Percentiles rank a stretch among this genome's conserved stretches.
phyloP scores from a whole-genome alignment of 1,139 yeast genomes.

The Candida sp. region DNA sequence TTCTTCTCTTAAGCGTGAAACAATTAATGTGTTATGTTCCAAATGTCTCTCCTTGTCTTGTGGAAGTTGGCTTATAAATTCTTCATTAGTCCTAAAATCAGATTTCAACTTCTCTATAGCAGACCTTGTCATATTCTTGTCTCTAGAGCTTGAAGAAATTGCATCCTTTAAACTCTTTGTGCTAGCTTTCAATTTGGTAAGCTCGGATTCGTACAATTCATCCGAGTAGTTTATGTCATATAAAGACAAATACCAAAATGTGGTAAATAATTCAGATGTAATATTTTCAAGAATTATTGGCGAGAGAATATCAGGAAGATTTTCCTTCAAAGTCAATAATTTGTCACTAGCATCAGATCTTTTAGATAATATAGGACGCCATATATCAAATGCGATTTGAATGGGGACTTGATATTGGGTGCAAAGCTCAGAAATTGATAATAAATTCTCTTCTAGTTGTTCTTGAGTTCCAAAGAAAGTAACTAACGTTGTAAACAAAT shows the following conservation, averaged over 20 bases:
- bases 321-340: conserved; percentile 12
- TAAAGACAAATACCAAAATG: conserved; percentile 76
- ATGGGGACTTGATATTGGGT: conserved; percentile 51
- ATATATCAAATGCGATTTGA: conserved; percentile 73
- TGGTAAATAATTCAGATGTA: conserved; percentile 46
- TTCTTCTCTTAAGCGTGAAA: conserved; percentile 11
- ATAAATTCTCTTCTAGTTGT: conserved; percentile 33
- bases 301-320: conserved; percentile 6
- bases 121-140: conserved; percentile 24
- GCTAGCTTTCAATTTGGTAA: conserved; percentile 31
- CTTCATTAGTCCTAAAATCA: conserved; percentile 26
- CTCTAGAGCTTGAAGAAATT: conserved; percentile 23
- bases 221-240: conserved; percentile 66
- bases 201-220: conserved; percentile 49
- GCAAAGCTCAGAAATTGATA: conserved; percentile 46
- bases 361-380: conserved; percentile 48
- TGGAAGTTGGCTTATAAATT: conserved; percentile 20
- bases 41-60: conserved; percentile 29
- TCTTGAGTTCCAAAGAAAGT: conserved; percentile 44
- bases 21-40: conserved; percentile 14
- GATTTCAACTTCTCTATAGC: conserved; percentile 23
- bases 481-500: conserved; percentile 59
- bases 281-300: conserved; percentile 18
- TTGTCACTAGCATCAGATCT: conserved; percentile 9
- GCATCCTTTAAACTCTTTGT: conserved; percentile 30